Conservation (phyloP, 306 rosid genomes). For the Datisca glomerata region DNA sequence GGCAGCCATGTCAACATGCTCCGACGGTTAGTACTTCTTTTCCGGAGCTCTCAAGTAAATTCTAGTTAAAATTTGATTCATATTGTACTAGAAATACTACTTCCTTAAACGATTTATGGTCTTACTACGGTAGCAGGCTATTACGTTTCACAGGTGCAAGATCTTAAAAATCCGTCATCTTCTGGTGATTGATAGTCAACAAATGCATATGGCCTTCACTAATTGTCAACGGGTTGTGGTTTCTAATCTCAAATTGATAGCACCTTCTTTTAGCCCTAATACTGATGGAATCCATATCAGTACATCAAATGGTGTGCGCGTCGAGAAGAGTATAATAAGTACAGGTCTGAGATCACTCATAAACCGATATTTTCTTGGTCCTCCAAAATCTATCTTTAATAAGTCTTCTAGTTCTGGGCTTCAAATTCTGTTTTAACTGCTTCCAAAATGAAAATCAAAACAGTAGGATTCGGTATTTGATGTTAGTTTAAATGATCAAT, state of each 20-base stretch:
- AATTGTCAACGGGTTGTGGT: constrained; percentile 54
- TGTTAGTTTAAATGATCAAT: no score
- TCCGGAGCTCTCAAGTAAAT: no score
- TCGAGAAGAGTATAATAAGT: constrained; percentile 40
- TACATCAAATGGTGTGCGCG: constrained; percentile 35
- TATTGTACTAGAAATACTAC: background rate
- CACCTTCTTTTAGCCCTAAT: constrained; percentile 73
- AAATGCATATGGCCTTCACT: constrained; percentile 67
- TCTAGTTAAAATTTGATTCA: constrained; percentile 2
- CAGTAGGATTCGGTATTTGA: no score
- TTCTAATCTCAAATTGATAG: constrained; percentile 48
- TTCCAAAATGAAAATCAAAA: no score
- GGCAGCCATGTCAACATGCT: constrained; percentile 74
- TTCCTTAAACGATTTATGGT: constrained; percentile 2
- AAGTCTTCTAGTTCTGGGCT: no score
- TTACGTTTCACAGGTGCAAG: constrained; percentile 74
- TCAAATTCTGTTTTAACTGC: no score
- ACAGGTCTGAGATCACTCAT: no score
- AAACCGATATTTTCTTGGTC: no score
- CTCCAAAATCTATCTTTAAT: no score
- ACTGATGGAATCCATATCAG: constrained; percentile 96
- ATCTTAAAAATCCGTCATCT: constrained; percentile 43
- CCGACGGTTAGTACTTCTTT: constrained; percentile 67
- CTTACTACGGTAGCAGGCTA: constrained; percentile 48
- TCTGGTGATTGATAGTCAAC: constrained; percentile 59